Base-by-base conservation (phyloP, 768 basidiomycete genomes). In the Lactifluus volemus region DNA sequence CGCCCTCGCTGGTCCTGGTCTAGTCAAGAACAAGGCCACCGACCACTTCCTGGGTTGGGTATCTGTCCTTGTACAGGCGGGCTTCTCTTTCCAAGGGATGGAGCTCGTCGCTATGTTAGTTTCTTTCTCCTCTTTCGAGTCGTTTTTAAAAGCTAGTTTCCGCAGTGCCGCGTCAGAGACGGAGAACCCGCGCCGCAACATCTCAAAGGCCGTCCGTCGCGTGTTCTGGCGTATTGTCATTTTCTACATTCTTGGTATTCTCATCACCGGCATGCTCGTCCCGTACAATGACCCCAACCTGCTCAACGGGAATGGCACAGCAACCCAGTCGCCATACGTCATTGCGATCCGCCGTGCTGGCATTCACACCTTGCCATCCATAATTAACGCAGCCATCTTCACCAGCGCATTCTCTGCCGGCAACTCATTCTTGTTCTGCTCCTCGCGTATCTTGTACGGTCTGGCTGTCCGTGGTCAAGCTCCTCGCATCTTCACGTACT, bases 251-350 rank as follows among this genome's bases (percentile, higher is more conserved):
- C 74, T 88, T 51, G 88, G 86, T 36, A 78, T 89, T 59, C 68
- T 89, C 58, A 81, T 88, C 69, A 83, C 86, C 42, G 89, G 89
- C 60, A 84, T 93, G 84, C 77, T 92, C 44, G 87, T 94, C 48
- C 81, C 88, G 1, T 88, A 79, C 65, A 75, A 84, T 67, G 84
- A 92, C 69, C 68, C 71, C 0, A 68, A 72, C 11, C 74, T 90
- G 45, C 76, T 86, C 45, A 69, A 73, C 58, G 59, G 63, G 73
- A 69, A 76, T 30, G 82, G 83, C 53, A 88, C 81, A 49, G 90
- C 89, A n/a, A 82, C 85, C 0, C 71, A 84, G 55, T 91, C 89
- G 4, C 92, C 92, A 3, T 95, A 89, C 72, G 91, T 93, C 57
- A 86, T 93, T 64, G 91, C 89, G 19, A 84, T 93, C 65, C 79